Conservation (phyloP, 345 rosid genomes). For the Camelina laxa region DNA sequence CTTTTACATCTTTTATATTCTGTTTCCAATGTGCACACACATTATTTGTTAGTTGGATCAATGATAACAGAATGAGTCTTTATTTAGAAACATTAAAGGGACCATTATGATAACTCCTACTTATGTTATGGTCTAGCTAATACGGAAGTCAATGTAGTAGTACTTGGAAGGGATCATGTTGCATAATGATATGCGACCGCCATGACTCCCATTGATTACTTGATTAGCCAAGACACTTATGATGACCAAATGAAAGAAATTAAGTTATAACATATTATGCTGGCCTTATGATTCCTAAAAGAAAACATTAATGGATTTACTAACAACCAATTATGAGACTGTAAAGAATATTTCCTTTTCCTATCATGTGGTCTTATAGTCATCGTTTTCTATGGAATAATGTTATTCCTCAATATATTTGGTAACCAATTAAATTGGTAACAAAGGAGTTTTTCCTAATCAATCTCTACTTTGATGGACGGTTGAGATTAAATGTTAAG, state of each 20-base stretch:
- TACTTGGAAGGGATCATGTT: constrained; percentile 6
- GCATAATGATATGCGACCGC: neutral
- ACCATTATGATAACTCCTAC: constrained; percentile 5
- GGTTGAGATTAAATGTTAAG: neutral
- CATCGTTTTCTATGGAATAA: neutral
- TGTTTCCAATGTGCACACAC: neutral
- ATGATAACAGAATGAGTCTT: neutral
- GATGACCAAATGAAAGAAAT: constrained; percentile 2
- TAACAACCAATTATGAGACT: too few relatives aligned
- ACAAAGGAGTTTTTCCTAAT: neutral
- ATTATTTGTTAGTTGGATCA: neutral
- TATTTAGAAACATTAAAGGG: neutral
- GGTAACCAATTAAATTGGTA: neutral
- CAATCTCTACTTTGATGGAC: neutral
- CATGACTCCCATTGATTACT: neutral
- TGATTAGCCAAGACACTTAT: neutral
- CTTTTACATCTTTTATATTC: neutral
- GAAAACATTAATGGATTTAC: neutral
- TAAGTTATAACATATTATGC: neutral
- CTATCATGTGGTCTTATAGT: neutral
- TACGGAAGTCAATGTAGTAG: neutral
- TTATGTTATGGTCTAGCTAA: constrained; percentile 1
- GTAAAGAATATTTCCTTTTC: neutral
- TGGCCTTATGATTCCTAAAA: neutral
- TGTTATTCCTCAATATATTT: neutral